Evolutionary conservation across 495 filamentous ascomycete species (phyloP).

Genomic region (Penicillium desertorum): DNA sequence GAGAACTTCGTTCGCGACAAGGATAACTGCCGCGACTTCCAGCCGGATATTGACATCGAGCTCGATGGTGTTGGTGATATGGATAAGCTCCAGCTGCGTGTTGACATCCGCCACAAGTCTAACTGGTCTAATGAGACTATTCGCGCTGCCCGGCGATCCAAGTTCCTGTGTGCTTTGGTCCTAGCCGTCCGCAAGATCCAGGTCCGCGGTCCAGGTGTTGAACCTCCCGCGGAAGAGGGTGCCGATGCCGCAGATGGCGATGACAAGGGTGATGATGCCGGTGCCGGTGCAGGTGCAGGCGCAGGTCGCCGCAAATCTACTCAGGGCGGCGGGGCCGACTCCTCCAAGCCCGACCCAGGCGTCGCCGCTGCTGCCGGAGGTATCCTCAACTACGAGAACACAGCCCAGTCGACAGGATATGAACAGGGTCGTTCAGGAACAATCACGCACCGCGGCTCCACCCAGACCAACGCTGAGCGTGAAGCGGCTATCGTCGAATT

Average conservation of each 20-base stretch:
- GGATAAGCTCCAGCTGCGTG: slow-evolving; percentile 79
- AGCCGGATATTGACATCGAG: slow-evolving; percentile 75
- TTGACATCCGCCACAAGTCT: slow-evolving; percentile 86
- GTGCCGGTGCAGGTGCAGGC: slow-evolving; percentile 2
- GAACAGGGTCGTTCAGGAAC: slow-evolving; percentile 35
- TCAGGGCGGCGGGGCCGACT: slow-evolving; percentile 11
- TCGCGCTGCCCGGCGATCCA: slow-evolving; percentile 79
- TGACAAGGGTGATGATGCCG: slow-evolving; percentile 47
- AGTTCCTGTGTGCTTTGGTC: slow-evolving; percentile 94
- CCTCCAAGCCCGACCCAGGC: slow-evolving; percentile 13
- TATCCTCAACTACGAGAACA: slow-evolving; percentile 26
- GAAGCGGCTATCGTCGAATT: slow-evolving; percentile 46
- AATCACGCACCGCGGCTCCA: slow-evolving; percentile 35
- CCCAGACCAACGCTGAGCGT: slow-evolving; percentile 26
- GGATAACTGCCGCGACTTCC: slow-evolving; percentile 90
- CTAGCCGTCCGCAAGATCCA: slow-evolving; percentile 82
- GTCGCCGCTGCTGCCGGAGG: slow-evolving; percentile 17
- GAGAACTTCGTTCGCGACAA: slow-evolving; percentile 78
- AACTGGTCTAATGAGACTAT: slow-evolving; percentile 95
- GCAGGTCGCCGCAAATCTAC: slow-evolving; percentile 13
- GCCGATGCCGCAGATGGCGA: slow-evolving; percentile 56
- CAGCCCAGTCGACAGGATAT: slow-evolving; percentile 37
- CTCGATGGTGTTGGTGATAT: slow-evolving; percentile 78
- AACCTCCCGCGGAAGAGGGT: slow-evolving; percentile 63
- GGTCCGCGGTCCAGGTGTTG: slow-evolving; percentile 79